These are phyloP conservation scores for Aspergillus ostianus DNA, from an alignment of 495 filamentous ascomycete species.

Conservation along the genomic window DNA sequence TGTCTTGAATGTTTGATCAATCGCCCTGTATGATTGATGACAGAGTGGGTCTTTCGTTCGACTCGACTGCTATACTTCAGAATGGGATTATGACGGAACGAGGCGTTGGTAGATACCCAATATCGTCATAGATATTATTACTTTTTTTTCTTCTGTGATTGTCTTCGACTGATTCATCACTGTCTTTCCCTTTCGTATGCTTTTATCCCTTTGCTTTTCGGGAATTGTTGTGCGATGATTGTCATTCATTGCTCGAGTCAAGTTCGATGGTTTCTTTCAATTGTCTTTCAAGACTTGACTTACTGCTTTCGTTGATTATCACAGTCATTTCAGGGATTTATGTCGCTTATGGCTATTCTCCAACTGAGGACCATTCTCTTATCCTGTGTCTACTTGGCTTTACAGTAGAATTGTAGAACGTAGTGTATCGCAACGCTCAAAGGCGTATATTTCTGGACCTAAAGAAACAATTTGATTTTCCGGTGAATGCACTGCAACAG, in stretches of 20 bases:
- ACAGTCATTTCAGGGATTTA: neutral
- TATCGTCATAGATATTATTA: constrained; percentile 40
- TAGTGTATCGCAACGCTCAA: neutral
- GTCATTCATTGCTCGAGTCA: neutral
- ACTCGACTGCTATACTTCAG: constrained; percentile 33
- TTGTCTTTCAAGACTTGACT: neutral
- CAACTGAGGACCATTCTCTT: neutral
- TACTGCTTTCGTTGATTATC: neutral
- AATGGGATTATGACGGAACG: constrained; percentile 48
- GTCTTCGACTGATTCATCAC: constrained; percentile 22
- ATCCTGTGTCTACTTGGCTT: neutral
- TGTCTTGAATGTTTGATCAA: constrained; percentile 22
- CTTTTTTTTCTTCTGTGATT: constrained; percentile 32
- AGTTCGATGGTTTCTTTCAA: neutral
- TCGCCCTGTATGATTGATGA: constrained; percentile 22
- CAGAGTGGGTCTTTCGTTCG: constrained; percentile 25
- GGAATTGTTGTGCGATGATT: neutral
- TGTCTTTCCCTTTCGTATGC: constrained; percentile 16
- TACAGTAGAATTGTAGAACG: neutral
- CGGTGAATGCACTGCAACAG: neutral
- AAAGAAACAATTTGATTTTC: neutral
- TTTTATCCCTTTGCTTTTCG: neutral
- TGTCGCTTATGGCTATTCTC: neutral
- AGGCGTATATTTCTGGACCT: neutral
- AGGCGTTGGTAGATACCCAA: constrained; percentile 54